Percentiles rank a stretch among this genome's conserved stretches.
phyloP scores from a whole-genome alignment of 2,329 filamentous ascomycete genomes.

The Colletotrichum zoysiae region DNA sequence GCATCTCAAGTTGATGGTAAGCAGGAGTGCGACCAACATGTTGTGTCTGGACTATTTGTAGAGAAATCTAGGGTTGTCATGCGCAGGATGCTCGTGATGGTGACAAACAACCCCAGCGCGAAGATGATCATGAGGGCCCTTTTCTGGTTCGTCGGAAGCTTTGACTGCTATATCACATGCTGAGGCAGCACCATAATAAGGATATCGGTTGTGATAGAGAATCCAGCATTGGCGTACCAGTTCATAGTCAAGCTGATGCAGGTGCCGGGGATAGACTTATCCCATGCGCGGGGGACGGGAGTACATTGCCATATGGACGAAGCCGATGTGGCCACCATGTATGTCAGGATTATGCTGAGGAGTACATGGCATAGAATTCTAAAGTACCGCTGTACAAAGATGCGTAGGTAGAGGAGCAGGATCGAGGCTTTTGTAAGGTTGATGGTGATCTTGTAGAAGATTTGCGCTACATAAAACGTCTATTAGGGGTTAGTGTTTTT shows the following conservation, averaged over 20 bases:
- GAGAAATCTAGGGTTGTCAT: slow-evolving; percentile 56
- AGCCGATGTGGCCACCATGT: slow-evolving; percentile 58
- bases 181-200: slow-evolving; percentile 47
- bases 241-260: slow-evolving; percentile 40
- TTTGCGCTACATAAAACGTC: slow-evolving; percentile 65
- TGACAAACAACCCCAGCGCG: slow-evolving; percentile 56
- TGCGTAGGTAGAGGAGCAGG: slow-evolving; percentile 65
- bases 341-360: slow-evolving; percentile 58
- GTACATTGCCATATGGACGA: slow-evolving; percentile 64
- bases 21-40: slow-evolving; percentile 46
- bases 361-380: slow-evolving; percentile 57
- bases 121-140: slow-evolving; percentile 57
- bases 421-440: slow-evolving; percentile 67
- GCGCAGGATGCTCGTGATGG: slow-evolving; percentile 58
- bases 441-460: slow-evolving; percentile 67
- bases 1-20: background rate
- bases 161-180: slow-evolving; percentile 59
- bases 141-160: slow-evolving; percentile 57
- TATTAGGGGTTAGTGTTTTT: slow-evolving; percentile 43
- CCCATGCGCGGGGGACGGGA: slow-evolving; percentile 57
- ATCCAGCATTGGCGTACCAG: slow-evolving; percentile 40
- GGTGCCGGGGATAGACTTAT: slow-evolving; percentile 54
- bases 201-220: slow-evolving; percentile 43
- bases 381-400: slow-evolving; percentile 63
- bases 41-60: slow-evolving; percentile 53